Conservation (phyloP, 768 basidiomycete species). For the Lyophyllum decastes region DNA sequence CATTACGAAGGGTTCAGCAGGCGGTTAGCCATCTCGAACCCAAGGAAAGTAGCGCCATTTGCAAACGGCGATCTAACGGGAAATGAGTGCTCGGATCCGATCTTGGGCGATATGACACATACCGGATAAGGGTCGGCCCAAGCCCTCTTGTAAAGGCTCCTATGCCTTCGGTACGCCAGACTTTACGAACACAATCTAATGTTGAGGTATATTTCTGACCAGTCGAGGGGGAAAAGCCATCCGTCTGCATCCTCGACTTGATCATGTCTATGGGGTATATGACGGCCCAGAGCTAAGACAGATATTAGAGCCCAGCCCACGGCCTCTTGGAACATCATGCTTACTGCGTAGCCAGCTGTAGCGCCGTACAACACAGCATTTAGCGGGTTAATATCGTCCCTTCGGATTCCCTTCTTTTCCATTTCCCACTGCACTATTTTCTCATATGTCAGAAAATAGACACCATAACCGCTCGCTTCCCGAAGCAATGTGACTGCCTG, state of each 20-base stretch:
- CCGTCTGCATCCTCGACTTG: constrained; percentile 95
- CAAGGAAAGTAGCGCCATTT: constrained; percentile 95
- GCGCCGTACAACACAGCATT: constrained; percentile 89
- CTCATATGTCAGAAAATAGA: constrained; percentile 93
- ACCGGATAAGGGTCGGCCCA: constrained; percentile 90
- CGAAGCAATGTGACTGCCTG: constrained; percentile 86
- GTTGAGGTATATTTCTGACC: constrained; percentile 84
- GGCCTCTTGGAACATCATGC: constrained; percentile 24
- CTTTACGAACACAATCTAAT: constrained; percentile 78
- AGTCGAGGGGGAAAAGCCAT: constrained; percentile 74
- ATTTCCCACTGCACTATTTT: constrained; percentile 89
- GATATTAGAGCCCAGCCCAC: constrained; percentile 12
- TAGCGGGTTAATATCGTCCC: constrained; percentile 76
- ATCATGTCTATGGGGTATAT: constrained; percentile 97
- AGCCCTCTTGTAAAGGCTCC: constrained; percentile 91
- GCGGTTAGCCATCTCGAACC: constrained; percentile 91
- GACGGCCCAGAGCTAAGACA: constrained; percentile 75
- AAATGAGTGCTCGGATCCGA: constrained; percentile 1
- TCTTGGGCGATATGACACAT: background rate
- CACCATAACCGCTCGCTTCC: constrained; percentile 80
- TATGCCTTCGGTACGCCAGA: constrained; percentile 83
- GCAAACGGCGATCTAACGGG: constrained; percentile 83
- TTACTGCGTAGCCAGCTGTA: constrained; percentile 86
- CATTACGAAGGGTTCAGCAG: constrained; percentile 42
- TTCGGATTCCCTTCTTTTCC: constrained; percentile 62